Conservation (phyloP, 176 grass and related monocot genomes). For the Aechmea fasciata region DNA sequence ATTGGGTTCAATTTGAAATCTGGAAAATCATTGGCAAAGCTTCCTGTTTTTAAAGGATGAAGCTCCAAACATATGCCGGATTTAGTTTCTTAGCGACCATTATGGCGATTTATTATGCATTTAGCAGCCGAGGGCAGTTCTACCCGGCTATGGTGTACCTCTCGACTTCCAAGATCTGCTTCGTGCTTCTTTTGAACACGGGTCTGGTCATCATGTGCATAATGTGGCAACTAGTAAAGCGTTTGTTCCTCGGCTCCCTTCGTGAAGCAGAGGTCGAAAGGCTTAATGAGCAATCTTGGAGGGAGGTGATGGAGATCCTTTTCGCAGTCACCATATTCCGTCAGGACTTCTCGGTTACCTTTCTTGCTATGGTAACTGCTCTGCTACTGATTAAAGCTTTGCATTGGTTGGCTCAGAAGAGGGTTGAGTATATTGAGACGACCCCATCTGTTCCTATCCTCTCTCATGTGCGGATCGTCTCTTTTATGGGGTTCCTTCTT, state of each 20-base stretch:
- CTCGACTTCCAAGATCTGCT: slow-evolving; percentile 93
- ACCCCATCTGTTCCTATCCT: slow-evolving; percentile 70
- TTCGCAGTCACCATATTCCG: slow-evolving; percentile 95
- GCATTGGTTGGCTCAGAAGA: slow-evolving; percentile 5
- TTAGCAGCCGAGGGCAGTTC: slow-evolving; percentile 94
- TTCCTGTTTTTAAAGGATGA: slow-evolving; percentile 47
- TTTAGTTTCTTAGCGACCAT: slow-evolving; percentile 90
- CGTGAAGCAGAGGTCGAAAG: slow-evolving; percentile 89
- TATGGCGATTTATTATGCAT: slow-evolving; percentile 70
- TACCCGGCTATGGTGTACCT: slow-evolving; percentile 93
- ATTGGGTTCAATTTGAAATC: neutral
- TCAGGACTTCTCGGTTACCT: slow-evolving; percentile 89
- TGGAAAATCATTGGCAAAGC: neutral
- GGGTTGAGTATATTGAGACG: slow-evolving; percentile 63
- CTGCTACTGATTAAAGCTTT: slow-evolving; percentile 2
- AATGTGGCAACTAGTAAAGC: slow-evolving; percentile 78
- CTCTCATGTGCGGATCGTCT: slow-evolving; percentile 72
- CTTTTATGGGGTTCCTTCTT: slow-evolving; percentile 78
- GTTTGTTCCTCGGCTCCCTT: slow-evolving; percentile 74
- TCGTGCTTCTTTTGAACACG: slow-evolving; percentile 89
- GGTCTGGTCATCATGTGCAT: slow-evolving; percentile 86
- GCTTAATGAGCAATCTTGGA: slow-evolving; percentile 90
- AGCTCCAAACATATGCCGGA: slow-evolving; percentile 70
- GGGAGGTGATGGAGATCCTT: slow-evolving; percentile 88
- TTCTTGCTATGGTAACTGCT: slow-evolving; percentile 49